phyloP scores from a whole-genome alignment of 257 asterid species.

The Pogostemon cablin region DNA sequence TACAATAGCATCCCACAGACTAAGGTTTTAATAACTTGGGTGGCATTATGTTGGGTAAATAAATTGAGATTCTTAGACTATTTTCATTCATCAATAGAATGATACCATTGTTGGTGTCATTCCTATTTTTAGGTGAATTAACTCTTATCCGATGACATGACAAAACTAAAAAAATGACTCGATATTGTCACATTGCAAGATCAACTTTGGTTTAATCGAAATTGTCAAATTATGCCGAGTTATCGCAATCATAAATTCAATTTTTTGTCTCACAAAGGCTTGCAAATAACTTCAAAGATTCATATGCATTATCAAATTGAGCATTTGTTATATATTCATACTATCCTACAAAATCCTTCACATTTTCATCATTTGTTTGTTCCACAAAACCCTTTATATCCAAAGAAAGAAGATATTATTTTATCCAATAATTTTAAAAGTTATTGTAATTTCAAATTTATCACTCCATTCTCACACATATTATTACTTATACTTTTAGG shows the following conservation, averaged over 20 bases:
- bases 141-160: no score
- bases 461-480: no score
- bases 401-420: no score
- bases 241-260: not conserved
- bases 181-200: not conserved
- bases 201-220: not conserved
- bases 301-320: no score
- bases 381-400: no score
- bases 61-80: not conserved
- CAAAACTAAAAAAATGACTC: not conserved
- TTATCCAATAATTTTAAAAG: no score
- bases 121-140: not conserved
- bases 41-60: not conserved
- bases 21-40: constrained; percentile 16
- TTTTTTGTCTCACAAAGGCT: not conserved
- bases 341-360: no score
- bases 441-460: no score
- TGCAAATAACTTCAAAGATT: not conserved
- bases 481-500: no score
- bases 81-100: not conserved
- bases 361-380: no score
- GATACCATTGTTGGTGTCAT: not conserved
- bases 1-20: constrained; percentile 27
- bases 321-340: no score
- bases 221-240: not conserved